Evolutionary conservation across 192 early-diverging fungal genomes (phyloP).

Genomic region (Neocallimastix lanati): DNA sequence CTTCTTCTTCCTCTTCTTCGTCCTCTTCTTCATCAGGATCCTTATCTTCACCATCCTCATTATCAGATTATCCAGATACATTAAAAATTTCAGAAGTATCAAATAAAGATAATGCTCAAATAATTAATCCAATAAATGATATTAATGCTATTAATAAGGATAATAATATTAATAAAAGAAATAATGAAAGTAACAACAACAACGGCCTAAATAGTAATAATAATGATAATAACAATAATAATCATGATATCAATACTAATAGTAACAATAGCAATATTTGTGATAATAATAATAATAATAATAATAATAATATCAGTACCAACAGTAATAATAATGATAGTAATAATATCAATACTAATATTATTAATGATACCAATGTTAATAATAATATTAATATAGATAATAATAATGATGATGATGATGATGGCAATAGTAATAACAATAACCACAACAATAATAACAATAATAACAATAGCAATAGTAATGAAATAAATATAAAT

Average conservation of each 20-base stretch:
- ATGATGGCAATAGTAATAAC: too few species aligned
- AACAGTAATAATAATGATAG: too few species aligned
- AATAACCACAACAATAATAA: too few species aligned
- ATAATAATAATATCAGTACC: neutral
- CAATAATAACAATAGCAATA: too few species aligned
- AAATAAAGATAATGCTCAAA: neutral
- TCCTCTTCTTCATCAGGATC: neutral
- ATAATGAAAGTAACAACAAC: neutral
- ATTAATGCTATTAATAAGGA: neutral
- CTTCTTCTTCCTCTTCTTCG: neutral
- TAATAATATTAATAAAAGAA: neutral
- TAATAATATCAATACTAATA: too few species aligned
- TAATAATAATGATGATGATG: too few species aligned
- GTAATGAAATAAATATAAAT: too few species aligned
- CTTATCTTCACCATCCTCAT: neutral
- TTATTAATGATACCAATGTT: too few species aligned
- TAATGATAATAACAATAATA: neutral
- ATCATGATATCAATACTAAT: neutral
- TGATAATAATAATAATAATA: neutral
- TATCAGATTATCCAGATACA: neutral
- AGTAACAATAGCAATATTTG: neutral
- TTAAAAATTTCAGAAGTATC: neutral
- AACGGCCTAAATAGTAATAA: neutral
- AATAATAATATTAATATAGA: too few species aligned
- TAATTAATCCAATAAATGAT: neutral